phyloP scores from a whole-genome alignment of 371 early-diverging fungal genomes.

The Parasitella parasitica region DNA sequence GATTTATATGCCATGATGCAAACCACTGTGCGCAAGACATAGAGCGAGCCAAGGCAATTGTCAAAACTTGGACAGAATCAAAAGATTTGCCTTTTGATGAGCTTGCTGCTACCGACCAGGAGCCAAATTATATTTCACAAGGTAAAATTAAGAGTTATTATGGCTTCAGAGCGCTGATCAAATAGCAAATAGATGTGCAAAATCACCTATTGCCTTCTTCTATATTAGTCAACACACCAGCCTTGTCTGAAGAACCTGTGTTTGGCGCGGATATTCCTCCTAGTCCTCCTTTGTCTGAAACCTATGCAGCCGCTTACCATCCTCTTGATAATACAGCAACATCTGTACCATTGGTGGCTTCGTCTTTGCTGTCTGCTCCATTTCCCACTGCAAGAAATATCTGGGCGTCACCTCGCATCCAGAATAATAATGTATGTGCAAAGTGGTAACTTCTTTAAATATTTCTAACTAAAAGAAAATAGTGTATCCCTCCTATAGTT shows the following conservation, averaged over 20 bases:
- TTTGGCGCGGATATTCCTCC: background rate
- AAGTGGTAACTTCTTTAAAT: too few relatives aligned
- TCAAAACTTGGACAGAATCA: background rate
- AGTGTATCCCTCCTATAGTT: constrained; percentile 3
- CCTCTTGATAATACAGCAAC: background rate
- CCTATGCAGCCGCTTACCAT: background rate
- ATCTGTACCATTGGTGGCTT: background rate
- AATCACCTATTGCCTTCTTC: background rate
- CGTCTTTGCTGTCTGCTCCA: constrained; percentile 11
- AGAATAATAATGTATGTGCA: constrained; percentile 5
- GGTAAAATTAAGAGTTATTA: too few relatives aligned
- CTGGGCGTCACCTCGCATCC: constrained; percentile 14
- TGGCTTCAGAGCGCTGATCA: too few relatives aligned
- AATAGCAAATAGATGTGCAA: background rate
- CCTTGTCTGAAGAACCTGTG: background rate
- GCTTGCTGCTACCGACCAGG: background rate
- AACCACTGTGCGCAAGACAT: background rate
- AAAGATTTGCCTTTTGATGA: background rate
- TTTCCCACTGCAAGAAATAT: constrained; percentile 12
- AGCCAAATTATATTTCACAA: background rate
- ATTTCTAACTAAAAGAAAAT: background rate
- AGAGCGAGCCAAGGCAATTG: background rate
- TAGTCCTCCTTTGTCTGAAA: background rate
- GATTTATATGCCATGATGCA: background rate
- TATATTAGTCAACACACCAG: background rate